Base-by-base conservation (phyloP, 2,329 filamentous ascomycete species). In the Bipolaris sorokiniana region DNA sequence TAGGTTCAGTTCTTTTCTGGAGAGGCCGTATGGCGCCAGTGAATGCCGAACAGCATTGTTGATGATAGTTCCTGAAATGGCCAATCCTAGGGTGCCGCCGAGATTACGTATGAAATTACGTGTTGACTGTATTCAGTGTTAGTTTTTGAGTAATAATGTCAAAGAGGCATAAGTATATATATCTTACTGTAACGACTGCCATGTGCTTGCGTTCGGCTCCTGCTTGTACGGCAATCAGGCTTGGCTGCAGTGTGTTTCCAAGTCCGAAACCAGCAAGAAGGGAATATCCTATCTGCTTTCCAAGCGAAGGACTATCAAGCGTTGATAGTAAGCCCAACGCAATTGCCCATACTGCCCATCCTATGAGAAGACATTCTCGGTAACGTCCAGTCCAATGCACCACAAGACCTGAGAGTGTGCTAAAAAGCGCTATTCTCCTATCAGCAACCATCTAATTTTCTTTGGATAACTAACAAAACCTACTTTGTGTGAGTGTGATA, bases 61-160 rank as follows among this genome's bases (percentile, higher is more conserved):
- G 58, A 81, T 76, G 4, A 68, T 55, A 2, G 66, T 65, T 5
- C 64, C 66, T 28, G 61, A 61, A n/a, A 88, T 75, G 0, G 85
- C 85, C 0, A 89, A 78, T 0, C 86, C 86, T 13, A 82, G 78
- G 0, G 85, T 79, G 18, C 85, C 86, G 5, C 87, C 86, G 3
- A 85, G 76, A 44, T 82, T 83, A 13, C 87, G 83, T 59, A 88
- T 79, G 68, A 89, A 88, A 62, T 89, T 89, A 1, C 87, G 80
- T 51, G 83, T 82, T 2, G 84, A 85, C 31, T 42, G 28, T 31
- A 16, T 10, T 10, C 13, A 15, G 15, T 1, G 22, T 42, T 5
- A 42, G 40, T 26, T 2, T 42, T 11, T 13, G 13, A n/a, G 23
- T 10, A 23, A n/a, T 15, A 7, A 26, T n/a, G 22, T 42, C 20